phyloP scores from a whole-genome alignment of 257 asterid genomes.

The Mitragyna speciosa region DNA sequence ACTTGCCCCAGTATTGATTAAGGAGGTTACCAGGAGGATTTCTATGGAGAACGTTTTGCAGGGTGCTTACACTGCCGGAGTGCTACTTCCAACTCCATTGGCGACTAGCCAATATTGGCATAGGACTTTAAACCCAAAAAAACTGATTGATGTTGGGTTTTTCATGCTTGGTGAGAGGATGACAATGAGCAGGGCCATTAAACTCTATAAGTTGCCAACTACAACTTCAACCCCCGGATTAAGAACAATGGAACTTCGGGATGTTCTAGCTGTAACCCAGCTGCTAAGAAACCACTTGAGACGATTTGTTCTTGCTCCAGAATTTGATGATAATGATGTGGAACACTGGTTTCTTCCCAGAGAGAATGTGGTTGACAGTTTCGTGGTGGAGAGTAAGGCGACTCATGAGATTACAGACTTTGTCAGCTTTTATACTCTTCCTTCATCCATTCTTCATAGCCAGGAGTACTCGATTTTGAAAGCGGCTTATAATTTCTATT shows the following conservation, averaged over 20 bases:
- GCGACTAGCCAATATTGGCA: conserved; percentile 91
- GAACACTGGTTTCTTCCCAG: conserved; percentile 86
- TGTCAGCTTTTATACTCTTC: conserved; percentile 81
- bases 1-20: conserved; percentile 89
- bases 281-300: conserved; percentile 71
- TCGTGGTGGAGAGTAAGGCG: conserved; percentile 71
- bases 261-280: conserved; percentile 76
- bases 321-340: conserved; percentile 69
- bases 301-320: conserved; percentile 69
- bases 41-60: conserved; percentile 90
- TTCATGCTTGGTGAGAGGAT: conserved; percentile 81
- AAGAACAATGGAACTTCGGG: conserved; percentile 78
- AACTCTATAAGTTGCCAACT: conserved; percentile 68
- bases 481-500: conserved; percentile 79
- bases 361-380: conserved; percentile 76
- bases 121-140: conserved; percentile 79
- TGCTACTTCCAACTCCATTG: conserved; percentile 77
- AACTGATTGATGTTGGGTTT: conserved; percentile 88
- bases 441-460: conserved; percentile 79
- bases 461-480: conserved; percentile 61
- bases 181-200: conserved; percentile 91
- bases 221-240: conserved; percentile 66
- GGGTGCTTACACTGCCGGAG: conserved; percentile 93
- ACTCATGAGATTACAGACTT: conserved; percentile 79
- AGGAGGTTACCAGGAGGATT: conserved; percentile 82